Evolutionary conservation across 2,329 filamentous ascomycete genomes (phyloP), one percentile per base, ranked within the genome.

Genomic region (Cladorrhinum sp.): DNA sequence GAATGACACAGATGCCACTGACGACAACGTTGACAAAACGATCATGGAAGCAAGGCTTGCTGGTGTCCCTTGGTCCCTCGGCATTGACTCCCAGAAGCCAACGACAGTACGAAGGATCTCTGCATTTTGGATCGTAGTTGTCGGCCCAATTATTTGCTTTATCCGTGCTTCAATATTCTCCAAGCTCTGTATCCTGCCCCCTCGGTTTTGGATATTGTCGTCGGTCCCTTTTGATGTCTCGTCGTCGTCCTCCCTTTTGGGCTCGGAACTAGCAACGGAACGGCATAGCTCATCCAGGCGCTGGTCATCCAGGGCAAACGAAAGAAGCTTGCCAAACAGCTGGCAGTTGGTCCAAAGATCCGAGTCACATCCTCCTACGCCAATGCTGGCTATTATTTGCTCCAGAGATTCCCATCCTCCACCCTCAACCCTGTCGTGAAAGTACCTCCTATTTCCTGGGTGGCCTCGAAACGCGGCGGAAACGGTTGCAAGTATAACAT

Each of bases 391-490:
- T 76, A 93, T 82, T 5, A 84, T 85, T 70, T 90, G 85, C 69
- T 95, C 88, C 58, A 97, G 73, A 7, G 86, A 84, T 65, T 86
- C 81, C 88, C 92, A 96, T 2, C 93, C 92, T 59, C 88, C 90
- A 22, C 85, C 87, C 61, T 90, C 84, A 27, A 96, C 85, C 66
- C 86, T 82, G 66, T 86, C 87, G 61, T 86, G 84, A 72, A 98
- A 98, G 77, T 93, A 97, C 67, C 90, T 85, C 69, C 88, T 85
- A 75, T 98, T 99, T 20, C 93, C 93, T 51, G 88, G 82, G 73
- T 98, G 92, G 50, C 86, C 86, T 57, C 86, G 84, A 65, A 99
- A 82, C 13, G 87, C 86, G 52, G 89, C 88, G 1, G 90, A 88
- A 25, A 98, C 77, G 13, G 95, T 85, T 29, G 85, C 85, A 41